A percentile compares a stretch with the other conserved stretches of the same genome.
These are phyloP conservation scores for Monosporozyma aquatica DNA, from an alignment of 805 yeast species.

Conservation along the genomic window DNA sequence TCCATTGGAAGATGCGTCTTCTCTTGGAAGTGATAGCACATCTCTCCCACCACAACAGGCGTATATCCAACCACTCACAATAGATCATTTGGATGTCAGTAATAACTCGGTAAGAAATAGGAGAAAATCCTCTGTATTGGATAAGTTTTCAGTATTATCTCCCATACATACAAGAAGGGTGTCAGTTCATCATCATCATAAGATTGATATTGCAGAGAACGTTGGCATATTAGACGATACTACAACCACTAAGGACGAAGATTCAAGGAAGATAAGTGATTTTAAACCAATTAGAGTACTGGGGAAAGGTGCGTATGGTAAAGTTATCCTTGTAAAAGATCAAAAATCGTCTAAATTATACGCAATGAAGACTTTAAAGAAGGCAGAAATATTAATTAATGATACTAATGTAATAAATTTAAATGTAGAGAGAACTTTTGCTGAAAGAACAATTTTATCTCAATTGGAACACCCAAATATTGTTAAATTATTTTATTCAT, in stretches of 20 bases:
- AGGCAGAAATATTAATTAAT: constrained; percentile 63
- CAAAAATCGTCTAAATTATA: constrained; percentile 50
- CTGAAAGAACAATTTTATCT: constrained; percentile 67
- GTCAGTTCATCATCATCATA: constrained; percentile 4
- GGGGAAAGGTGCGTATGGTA: constrained; percentile 86
- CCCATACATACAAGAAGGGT: constrained; percentile 24
- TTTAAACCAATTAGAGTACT: constrained; percentile 68
- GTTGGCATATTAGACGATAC: too few species aligned
- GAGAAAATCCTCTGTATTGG: constrained; percentile 26
- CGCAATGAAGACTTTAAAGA: constrained; percentile 80
- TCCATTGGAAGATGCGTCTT: background rate
- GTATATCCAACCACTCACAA: background rate
- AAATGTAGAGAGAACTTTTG: constrained; percentile 66
- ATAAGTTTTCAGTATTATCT: constrained; percentile 22
- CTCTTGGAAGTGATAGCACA: background rate
- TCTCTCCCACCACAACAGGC: background rate
- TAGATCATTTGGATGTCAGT: background rate
- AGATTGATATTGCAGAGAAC: background rate
- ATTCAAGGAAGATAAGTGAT: constrained; percentile 35
- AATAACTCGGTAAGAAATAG: constrained; percentile 9
- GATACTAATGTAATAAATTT: constrained; percentile 29
- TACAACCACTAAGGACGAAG: too few species aligned
- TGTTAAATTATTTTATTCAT: constrained; percentile 71
- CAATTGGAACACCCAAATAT: constrained; percentile 70
- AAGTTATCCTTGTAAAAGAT: constrained; percentile 70